A percentile compares a stretch with the other conserved stretches of the same genome.
phyloP scores from a whole-genome alignment of 192 early-diverging fungal genomes.

The Umbelopsis sp. region DNA sequence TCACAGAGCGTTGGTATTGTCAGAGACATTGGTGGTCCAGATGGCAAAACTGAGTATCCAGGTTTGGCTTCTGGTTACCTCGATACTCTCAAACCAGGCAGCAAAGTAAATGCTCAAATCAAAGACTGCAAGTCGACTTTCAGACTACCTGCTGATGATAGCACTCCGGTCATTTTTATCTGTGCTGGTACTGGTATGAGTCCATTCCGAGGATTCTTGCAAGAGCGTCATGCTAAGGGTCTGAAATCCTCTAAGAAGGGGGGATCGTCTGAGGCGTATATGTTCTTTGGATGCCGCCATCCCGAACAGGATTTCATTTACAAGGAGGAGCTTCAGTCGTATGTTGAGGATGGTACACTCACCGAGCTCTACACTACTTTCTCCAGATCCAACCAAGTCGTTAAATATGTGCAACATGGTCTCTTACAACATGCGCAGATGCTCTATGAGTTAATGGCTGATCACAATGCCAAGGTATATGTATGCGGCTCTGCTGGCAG shows the following conservation, averaged over 20 bases:
- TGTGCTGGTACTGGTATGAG: slow-evolving; percentile 92
- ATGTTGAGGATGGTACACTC: slow-evolving; percentile 55
- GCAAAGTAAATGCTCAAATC: slow-evolving; percentile 25
- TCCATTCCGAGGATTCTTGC: slow-evolving; percentile 88
- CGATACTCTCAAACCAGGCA: not conserved
- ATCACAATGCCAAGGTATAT: slow-evolving; percentile 23
- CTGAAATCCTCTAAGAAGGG: slow-evolving; percentile 52
- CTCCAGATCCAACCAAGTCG: slow-evolving; percentile 53
- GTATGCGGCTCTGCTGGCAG: slow-evolving; percentile 33
- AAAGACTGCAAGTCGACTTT: slow-evolving; percentile 51
- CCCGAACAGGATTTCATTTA: slow-evolving; percentile 73
- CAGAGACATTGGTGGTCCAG: slow-evolving; percentile 7
- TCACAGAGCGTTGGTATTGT: slow-evolving; percentile 36
- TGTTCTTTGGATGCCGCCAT: slow-evolving; percentile 89
- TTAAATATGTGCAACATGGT: slow-evolving; percentile 39
- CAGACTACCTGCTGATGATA: slow-evolving; percentile 58
- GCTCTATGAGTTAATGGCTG: slow-evolving; percentile 21
- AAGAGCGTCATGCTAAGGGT: slow-evolving; percentile 35
- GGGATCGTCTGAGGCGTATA: slow-evolving; percentile 46
- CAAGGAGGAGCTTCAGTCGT: slow-evolving; percentile 59
- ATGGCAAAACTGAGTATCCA: slow-evolving; percentile 6
- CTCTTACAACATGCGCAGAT: slow-evolving; percentile 26
- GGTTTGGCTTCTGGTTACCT: slow-evolving; percentile 23
- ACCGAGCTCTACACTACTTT: slow-evolving; percentile 58
- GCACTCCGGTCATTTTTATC: slow-evolving; percentile 80